Conservation (phyloP, 148 eudicot species). For the Rhododendron ferrugineum region DNA sequence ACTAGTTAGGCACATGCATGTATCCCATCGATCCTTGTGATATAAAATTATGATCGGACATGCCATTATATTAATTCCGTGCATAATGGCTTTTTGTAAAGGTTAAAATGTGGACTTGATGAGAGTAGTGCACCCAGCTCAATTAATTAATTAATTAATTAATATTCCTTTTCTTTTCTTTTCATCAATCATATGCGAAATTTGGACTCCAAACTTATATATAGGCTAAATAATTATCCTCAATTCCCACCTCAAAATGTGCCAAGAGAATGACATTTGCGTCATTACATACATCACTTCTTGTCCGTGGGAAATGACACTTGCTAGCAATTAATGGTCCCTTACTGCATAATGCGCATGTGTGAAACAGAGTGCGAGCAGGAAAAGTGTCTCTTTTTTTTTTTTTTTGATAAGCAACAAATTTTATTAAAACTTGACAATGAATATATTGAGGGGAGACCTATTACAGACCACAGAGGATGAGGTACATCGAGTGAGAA, state of each 20-base stretch:
- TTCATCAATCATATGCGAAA: background rate
- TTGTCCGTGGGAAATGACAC: background rate
- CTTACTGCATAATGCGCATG: background rate
- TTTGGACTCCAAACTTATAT: background rate
- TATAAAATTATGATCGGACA: background rate
- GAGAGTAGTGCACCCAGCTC: background rate
- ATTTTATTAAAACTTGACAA: too few species aligned
- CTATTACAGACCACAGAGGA: too few species aligned
- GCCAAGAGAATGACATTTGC: background rate
- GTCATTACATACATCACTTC: background rate
- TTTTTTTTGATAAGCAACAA: too few species aligned
- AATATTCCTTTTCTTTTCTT: background rate
- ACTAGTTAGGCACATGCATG: background rate
- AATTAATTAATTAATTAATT: too few species aligned
- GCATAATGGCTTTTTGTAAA: slow-evolving; percentile 1
- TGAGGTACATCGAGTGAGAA: too few species aligned
- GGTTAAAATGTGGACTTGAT: background rate
- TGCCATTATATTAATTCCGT: background rate
- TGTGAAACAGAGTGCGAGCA: background rate
- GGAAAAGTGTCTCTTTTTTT: too few species aligned
- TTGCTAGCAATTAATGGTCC: background rate
- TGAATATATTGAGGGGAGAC: too few species aligned
- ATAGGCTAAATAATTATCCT: background rate
- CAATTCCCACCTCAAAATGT: background rate
- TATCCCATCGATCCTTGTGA: background rate